These are phyloP conservation scores for Verticillium klebahnii DNA, from an alignment of 2,329 filamentous ascomycete species.

Conservation along the genomic window DNA sequence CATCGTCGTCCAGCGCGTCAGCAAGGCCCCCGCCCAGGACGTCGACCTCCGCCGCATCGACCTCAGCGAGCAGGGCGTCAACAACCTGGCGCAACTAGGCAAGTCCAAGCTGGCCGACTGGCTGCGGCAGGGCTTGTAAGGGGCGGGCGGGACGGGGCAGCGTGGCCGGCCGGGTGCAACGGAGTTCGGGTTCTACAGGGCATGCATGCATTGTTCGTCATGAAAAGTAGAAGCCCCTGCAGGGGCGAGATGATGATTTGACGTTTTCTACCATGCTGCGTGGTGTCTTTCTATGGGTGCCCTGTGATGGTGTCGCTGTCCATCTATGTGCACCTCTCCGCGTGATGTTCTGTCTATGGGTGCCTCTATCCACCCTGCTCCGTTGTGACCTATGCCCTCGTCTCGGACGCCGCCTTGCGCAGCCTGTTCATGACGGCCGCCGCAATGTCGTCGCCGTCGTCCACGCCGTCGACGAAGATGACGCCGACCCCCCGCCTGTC, in stretches of 20 bases:
- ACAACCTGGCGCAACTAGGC: conserved; percentile 91
- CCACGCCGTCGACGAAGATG: conserved; percentile 88
- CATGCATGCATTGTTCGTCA: conserved; percentile 8
- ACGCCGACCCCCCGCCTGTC: conserved; percentile 74
- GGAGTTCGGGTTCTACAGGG: conserved; percentile 14
- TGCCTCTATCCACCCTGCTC: neutral
- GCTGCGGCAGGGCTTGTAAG: conserved; percentile 75
- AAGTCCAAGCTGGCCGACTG: conserved; percentile 88
- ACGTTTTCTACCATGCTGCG: neutral
- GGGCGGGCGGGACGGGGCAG: neutral
- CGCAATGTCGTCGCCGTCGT: conserved; percentile 74
- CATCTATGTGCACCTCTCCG: no score
- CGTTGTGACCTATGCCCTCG: conserved; percentile 36
- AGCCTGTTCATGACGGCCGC: conserved; percentile 83
- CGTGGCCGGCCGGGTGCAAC: neutral
- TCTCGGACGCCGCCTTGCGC: conserved; percentile 68
- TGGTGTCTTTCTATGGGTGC: conserved; percentile 2
- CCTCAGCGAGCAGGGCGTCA: conserved; percentile 89
- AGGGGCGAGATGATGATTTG: conserved; percentile 11
- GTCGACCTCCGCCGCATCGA: conserved; percentile 91
- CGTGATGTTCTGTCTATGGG: no score
- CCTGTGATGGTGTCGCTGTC: neutral
- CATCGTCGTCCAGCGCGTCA: conserved; percentile 87
- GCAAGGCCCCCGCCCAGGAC: conserved; percentile 86
- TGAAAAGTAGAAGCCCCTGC: conserved; percentile 10